Evolutionary conservation across 1,284 basidiomycete genomes (phyloP), one percentile per base, ranked within the genome.

Genomic region (Abortiporus biennis): DNA sequence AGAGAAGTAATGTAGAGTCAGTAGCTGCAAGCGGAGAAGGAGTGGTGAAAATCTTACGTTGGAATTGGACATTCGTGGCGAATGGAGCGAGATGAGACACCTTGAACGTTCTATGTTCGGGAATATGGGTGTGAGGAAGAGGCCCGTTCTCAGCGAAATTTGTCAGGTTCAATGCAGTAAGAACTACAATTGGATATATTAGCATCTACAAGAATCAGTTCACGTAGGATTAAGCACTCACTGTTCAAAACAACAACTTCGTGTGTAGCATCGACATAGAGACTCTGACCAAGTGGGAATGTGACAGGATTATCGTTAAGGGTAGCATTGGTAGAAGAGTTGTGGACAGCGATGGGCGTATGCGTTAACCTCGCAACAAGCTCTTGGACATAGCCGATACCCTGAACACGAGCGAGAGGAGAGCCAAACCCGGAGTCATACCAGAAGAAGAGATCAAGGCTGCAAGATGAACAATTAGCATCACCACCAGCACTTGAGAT

Each of bases 261-360:
- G 47, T 90, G 86, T 0, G 87, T 90, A 0, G 88, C 86, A 57
- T 92, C 89, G 3, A 89, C 90, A 51, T 92, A 94, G 29, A 94
- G 66, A 45, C 71, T 76, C 51, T 94, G 81, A 39, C 80, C 69
- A 4, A 93, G 69, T 3, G 92, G 92, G 79, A 92, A 93, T 0
- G 78, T 87, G 20, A 72, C 69, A 0, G 72, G 64, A 53, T 79
- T 77, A 43, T 78, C 71, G 52, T 91, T 71, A 22, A 93, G 68
- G 0, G 92, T 94, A 5, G 76, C 67, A 54, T 94, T 95, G 22
- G 85, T 89, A 0, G 80, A 80, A 17, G 84, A 80, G 57, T 89
- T 82, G 62, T 85, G 80, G 0, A 59, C 66, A 16, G 53, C 66
- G 46, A 92, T 84, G 0, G 77, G 83, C 1, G 77, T 85, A 43